Percentiles rank a stretch among this genome's conserved stretches.
phyloP scores from a whole-genome alignment of 805 yeast species.

The Kuraishia hungarica region DNA sequence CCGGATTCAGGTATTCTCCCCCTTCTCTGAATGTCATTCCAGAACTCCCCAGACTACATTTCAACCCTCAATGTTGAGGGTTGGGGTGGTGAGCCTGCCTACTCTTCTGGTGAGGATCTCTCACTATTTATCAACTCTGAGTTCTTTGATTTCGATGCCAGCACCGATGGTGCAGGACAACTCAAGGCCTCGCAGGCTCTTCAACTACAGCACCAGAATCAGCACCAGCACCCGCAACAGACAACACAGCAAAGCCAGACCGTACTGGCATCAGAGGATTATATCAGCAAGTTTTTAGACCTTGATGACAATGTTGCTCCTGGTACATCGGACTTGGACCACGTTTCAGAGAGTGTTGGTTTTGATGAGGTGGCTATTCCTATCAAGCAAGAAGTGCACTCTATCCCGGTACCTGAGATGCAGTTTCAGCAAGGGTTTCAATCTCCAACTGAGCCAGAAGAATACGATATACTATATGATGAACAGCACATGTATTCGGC shows the following conservation, averaged over 20 bases:
- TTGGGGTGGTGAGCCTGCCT: not conserved
- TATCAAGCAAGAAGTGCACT: not conserved
- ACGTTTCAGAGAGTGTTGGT: not conserved
- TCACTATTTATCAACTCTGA: slow-evolving; percentile 15
- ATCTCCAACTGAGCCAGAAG: not conserved
- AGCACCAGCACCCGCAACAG: too few species aligned
- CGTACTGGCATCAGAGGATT: slow-evolving; percentile 1
- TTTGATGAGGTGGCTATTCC: not conserved
- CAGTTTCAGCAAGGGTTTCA: slow-evolving; percentile 2
- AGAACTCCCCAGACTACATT: not conserved
- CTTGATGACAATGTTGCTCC: not conserved
- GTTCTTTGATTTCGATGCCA: slow-evolving; percentile 15
- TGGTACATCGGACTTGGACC: not conserved
- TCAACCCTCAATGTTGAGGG: not conserved
- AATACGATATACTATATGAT: not conserved
- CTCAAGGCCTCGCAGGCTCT: not conserved
- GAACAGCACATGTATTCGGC: not conserved
- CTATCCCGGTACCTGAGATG: not conserved
- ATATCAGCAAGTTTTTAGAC: not conserved
- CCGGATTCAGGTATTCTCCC: not conserved
- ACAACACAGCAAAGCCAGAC: slow-evolving; percentile 2
- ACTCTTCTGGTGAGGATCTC: slow-evolving; percentile 9
- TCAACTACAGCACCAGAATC: slow-evolving; percentile 3
- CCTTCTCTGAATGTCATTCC: slow-evolving; percentile 1
- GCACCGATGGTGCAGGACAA: slow-evolving; percentile 4